Conservation (phyloP, 768 basidiomycete species). For the Phlebiopsis flavidoalba region DNA sequence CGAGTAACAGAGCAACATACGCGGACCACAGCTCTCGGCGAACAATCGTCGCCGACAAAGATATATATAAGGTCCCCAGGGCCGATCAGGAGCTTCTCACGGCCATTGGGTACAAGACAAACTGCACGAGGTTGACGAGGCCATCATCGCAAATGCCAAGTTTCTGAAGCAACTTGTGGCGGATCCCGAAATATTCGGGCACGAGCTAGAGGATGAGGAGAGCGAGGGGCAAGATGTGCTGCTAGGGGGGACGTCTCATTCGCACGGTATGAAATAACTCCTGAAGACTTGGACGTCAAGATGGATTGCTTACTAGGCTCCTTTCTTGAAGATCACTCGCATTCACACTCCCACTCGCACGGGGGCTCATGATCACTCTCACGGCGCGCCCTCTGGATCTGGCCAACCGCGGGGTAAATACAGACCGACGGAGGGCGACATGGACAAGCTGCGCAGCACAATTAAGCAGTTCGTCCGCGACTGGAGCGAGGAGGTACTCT, state of each 20-base stretch:
- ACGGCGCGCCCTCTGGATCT: constrained; percentile 17
- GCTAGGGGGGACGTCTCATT: not conserved
- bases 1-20: too few species aligned
- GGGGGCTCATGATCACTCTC: constrained; percentile 19
- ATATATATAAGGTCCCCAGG: constrained; percentile 63
- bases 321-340: constrained; percentile 18
- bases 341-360: constrained; percentile 32
- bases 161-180: constrained; percentile 73
- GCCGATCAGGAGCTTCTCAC: constrained; percentile 68
- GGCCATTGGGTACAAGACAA: constrained; percentile 72
- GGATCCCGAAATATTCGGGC: constrained; percentile 78
- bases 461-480: constrained; percentile 91
- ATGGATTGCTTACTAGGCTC: not conserved
- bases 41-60: constrained; percentile 72
- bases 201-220: constrained; percentile 29
- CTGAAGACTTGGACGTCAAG: not conserved
- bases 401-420: constrained; percentile 23
- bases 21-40: constrained; percentile 39
- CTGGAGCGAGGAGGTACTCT: constrained; percentile 76
- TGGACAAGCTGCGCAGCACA: constrained; percentile 90
- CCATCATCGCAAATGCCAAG: constrained; percentile 74
- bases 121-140: constrained; percentile 72
- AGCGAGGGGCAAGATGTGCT: not conserved
- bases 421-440: constrained; percentile 65
- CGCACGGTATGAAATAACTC: not conserved